These are phyloP conservation scores for Herpomyces periplanetae DNA, from an alignment of 2,329 filamentous ascomycete species.

Conservation along the genomic window DNA sequence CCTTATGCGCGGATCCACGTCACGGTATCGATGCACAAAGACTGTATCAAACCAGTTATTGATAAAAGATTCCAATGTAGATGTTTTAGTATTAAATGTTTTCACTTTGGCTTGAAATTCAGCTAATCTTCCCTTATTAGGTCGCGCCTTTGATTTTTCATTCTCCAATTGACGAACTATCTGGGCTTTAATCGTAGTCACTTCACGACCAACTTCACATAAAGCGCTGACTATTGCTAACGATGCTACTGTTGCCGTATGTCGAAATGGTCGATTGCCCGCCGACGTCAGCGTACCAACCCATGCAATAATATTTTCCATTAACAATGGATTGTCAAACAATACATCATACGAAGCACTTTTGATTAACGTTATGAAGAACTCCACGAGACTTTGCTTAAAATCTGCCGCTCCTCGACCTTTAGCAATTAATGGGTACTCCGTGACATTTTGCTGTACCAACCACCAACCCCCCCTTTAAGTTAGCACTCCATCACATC, in stretches of 20 bases:
- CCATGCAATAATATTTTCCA: conserved; percentile 71
- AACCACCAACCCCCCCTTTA: no score
- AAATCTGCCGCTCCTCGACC: conserved; percentile 36
- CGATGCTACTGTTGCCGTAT: conserved; percentile 58
- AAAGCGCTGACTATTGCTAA: conserved; percentile 39
- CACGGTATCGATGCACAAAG: conserved; percentile 78
- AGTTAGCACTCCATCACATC: no score
- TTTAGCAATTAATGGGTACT: conserved; percentile 65
- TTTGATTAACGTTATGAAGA: conserved; percentile 35
- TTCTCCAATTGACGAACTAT: conserved; percentile 37
- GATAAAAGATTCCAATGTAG: conserved; percentile 21
- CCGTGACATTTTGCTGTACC: conserved; percentile 26
- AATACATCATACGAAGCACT: conserved; percentile 44
- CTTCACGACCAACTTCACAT: conserved; percentile 26
- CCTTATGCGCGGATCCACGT: conserved; percentile 58
- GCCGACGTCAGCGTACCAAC: conserved; percentile 65
- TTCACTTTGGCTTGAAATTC: conserved; percentile 30
- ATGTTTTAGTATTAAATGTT: conserved; percentile 25
- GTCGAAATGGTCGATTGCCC: conserved; percentile 49
- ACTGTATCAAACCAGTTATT: conserved; percentile 65
- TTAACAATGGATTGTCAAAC: conserved; percentile 31
- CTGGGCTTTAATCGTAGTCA: conserved; percentile 30
- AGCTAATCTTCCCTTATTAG: conserved; percentile 37
- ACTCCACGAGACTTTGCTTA: conserved; percentile 30
- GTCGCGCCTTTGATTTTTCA: conserved; percentile 27